These are phyloP conservation scores for Bimuria novae-zelandiae DNA, from an alignment of 2,329 filamentous ascomycete genomes.

Conservation along the genomic window DNA sequence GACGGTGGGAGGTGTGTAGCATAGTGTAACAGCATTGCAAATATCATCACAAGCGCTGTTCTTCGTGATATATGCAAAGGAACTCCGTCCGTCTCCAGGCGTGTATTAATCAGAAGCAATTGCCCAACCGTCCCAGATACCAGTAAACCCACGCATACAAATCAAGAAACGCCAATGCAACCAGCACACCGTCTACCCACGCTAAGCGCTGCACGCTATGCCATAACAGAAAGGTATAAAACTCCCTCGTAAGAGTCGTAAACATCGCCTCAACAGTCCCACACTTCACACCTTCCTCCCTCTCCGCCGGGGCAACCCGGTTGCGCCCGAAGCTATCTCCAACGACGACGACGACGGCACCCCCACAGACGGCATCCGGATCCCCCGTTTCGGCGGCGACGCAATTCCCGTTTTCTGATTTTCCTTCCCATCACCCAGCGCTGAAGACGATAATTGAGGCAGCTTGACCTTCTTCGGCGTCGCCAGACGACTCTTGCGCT, in stretches of 20 bases:
- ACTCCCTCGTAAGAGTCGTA: slow-evolving; percentile 1
- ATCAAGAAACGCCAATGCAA: neutral
- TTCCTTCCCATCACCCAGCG: slow-evolving; percentile 29
- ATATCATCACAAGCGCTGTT: neutral
- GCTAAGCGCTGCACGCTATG: neutral
- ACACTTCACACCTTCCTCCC: slow-evolving; percentile 24
- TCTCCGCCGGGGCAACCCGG: slow-evolving; percentile 37
- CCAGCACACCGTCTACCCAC: neutral
- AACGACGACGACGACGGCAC: slow-evolving; percentile 20
- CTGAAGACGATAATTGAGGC: slow-evolving; percentile 21
- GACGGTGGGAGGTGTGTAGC: slow-evolving; percentile 14
- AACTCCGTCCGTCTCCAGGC: neutral
- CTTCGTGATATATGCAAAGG: neutral
- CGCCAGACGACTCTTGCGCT: slow-evolving; percentile 40
- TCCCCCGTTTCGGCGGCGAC: slow-evolving; percentile 38
- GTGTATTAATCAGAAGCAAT: neutral
- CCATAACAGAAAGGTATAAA: slow-evolving; percentile 1
- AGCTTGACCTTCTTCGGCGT: slow-evolving; percentile 42
- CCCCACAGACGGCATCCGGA: slow-evolving; percentile 28
- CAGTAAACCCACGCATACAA: neutral
- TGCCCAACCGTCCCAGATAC: neutral
- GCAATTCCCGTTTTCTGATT: slow-evolving; percentile 26
- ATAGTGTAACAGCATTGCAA: too few relatives aligned
- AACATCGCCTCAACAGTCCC: neutral
- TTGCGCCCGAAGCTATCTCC: slow-evolving; percentile 23